Percentiles rank a stretch among this genome's conserved stretches.
Evolutionary conservation across 1,284 basidiomycete genomes (phyloP).

Genomic region (Cutaneotrichosporon spelunceum): DNA sequence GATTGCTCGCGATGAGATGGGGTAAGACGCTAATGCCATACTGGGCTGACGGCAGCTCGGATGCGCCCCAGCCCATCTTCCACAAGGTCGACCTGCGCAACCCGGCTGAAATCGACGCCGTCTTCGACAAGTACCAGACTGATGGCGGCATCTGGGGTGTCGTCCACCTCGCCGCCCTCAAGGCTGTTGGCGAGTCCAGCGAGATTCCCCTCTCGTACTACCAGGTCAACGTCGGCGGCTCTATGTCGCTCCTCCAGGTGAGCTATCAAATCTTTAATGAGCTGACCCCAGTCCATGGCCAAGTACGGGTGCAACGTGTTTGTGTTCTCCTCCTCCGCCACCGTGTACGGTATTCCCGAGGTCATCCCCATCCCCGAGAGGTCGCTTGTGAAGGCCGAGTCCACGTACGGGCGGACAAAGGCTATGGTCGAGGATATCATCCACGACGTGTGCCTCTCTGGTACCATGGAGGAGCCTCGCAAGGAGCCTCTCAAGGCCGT

Average conservation of each 20-base stretch:
- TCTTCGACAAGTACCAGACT: slow-evolving; percentile 75
- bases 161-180: slow-evolving; percentile 93
- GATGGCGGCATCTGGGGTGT: slow-evolving; percentile 97
- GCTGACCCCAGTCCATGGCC: slow-evolving; percentile 66
- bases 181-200: slow-evolving; percentile 96
- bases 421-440: slow-evolving; percentile 90
- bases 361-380: slow-evolving; percentile 92
- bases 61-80: slow-evolving; percentile 41
- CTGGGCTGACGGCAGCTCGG: slow-evolving; percentile 11
- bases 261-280: slow-evolving; percentile 18
- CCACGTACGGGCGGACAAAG: slow-evolving; percentile 93
- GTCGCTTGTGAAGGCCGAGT: slow-evolving; percentile 82
- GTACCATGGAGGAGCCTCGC: slow-evolving; percentile 37
- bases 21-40: slow-evolving; percentile 33
- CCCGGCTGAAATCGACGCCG: slow-evolving; percentile 62
- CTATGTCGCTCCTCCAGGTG: slow-evolving; percentile 67
- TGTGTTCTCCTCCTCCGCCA: slow-evolving; percentile 97
- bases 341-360: slow-evolving; percentile 96
- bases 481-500: slow-evolving; percentile 38
- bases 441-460: slow-evolving; percentile 79
- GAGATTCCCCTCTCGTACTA: slow-evolving; percentile 93
- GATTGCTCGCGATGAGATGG: slow-evolving; percentile 64
- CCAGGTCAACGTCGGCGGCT: slow-evolving; percentile 82
- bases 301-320: slow-evolving; percentile 56
- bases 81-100: slow-evolving; percentile 70